phyloP scores from a whole-genome alignment of 345 rosid species.

The Cardamine chenopodiifolia region DNA sequence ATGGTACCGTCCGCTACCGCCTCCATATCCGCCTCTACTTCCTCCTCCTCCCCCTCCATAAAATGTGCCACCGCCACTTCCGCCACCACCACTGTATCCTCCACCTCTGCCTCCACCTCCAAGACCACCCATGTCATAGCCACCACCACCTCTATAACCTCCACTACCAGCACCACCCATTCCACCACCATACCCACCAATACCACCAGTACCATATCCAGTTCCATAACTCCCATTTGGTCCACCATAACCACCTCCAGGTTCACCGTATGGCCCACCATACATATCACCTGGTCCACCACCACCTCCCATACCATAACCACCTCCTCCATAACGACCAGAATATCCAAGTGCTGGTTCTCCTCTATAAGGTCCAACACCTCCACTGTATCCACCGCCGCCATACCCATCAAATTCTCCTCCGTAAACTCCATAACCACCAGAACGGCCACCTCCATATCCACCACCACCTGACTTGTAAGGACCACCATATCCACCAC shows the following conservation, averaged over 20 bases:
- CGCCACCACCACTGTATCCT: constrained; percentile 43
- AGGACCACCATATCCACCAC: constrained; percentile 56
- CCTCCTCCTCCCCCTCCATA: constrained; percentile 67
- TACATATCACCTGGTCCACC: constrained; percentile 66
- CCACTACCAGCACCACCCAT: constrained; percentile 44
- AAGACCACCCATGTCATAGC: constrained; percentile 48
- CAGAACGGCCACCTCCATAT: constrained; percentile 60
- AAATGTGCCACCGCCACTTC: constrained; percentile 50
- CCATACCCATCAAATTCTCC: constrained; percentile 75
- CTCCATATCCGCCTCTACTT: constrained; percentile 62
- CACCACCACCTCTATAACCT: constrained; percentile 47
- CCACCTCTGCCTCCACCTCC: constrained; percentile 57
- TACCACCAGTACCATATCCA: constrained; percentile 49
- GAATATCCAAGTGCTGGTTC: constrained; percentile 73
- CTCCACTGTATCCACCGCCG: constrained; percentile 66
- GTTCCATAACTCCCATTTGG: constrained; percentile 51
- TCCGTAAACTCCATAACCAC: constrained; percentile 70
- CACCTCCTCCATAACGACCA: constrained; percentile 80
- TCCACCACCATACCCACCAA: constrained; percentile 48
- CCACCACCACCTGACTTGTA: constrained; percentile 64
- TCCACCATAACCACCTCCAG: constrained; percentile 43
- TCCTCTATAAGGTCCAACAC: constrained; percentile 74
- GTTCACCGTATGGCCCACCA: constrained; percentile 62
- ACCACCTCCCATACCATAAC: too few species aligned
- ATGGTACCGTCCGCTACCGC: constrained; percentile 69